Conservation (phyloP, 1,139 yeast genomes). For the Saccharomycopsis hybrid region DNA sequence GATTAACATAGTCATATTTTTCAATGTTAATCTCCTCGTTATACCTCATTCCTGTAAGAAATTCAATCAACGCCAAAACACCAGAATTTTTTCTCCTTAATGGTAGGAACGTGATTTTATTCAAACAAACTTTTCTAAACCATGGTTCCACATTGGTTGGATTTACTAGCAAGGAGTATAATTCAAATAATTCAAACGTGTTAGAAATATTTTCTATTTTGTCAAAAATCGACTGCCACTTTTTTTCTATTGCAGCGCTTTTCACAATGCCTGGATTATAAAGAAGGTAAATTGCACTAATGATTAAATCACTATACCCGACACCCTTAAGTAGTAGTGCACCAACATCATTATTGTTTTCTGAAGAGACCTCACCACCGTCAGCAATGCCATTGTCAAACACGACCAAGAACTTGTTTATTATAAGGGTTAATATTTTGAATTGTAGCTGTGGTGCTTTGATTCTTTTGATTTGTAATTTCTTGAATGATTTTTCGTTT, state of each 20-base stretch:
- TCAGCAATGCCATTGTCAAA: slow-evolving; percentile 28
- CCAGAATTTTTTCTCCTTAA: slow-evolving; percentile 58
- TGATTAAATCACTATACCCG: slow-evolving; percentile 64
- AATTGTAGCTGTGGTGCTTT: slow-evolving; percentile 23
- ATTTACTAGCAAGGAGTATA: slow-evolving; percentile 47
- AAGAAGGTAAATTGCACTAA: slow-evolving; percentile 47
- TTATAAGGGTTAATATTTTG: slow-evolving; percentile 32
- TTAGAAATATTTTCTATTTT: slow-evolving; percentile 40
- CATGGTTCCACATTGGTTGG: slow-evolving; percentile 25
- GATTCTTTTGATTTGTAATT: slow-evolving; percentile 22
- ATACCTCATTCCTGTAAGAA: slow-evolving; percentile 70
- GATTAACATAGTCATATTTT: slow-evolving; percentile 60
- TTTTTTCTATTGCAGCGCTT: background rate
- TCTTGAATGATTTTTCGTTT: slow-evolving; percentile 10
- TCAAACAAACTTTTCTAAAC: slow-evolving; percentile 16
- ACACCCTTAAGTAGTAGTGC: slow-evolving; percentile 59
- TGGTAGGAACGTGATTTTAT: slow-evolving; percentile 45
- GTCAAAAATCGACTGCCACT: slow-evolving; percentile 20
- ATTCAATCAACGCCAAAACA: slow-evolving; percentile 64
- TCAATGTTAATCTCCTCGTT: slow-evolving; percentile 60
- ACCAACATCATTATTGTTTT: slow-evolving; percentile 43
- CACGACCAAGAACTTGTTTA: slow-evolving; percentile 32
- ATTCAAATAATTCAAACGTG: slow-evolving; percentile 54
- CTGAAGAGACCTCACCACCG: background rate
- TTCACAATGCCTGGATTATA: too few relatives aligned